Conservation (phyloP, 2,329 filamentous ascomycete species). For the Penicillium sp. region DNA sequence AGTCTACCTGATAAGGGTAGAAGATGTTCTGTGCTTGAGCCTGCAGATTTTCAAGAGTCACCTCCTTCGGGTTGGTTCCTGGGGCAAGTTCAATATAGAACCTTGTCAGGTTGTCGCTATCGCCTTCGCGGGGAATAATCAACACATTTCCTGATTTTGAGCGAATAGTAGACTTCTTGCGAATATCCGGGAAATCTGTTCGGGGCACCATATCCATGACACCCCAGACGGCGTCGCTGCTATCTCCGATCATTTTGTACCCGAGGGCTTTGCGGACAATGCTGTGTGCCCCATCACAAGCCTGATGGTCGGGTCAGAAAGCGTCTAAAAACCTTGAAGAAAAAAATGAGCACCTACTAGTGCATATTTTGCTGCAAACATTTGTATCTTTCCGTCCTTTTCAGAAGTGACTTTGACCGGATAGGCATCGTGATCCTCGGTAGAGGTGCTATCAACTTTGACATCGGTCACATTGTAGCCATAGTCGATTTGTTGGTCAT, state of each 20-base stretch:
- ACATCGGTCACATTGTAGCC: slow-evolving; percentile 53
- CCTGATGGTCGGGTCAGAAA: slow-evolving; percentile 27
- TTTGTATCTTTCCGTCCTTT: slow-evolving; percentile 42
- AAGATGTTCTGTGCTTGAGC: slow-evolving; percentile 55
- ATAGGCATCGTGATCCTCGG: slow-evolving; percentile 41
- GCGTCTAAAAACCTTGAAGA: neutral
- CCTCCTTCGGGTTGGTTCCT: slow-evolving; percentile 52
- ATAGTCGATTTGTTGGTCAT: slow-evolving; percentile 54
- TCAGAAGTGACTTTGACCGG: slow-evolving; percentile 48
- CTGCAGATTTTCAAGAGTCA: slow-evolving; percentile 57
- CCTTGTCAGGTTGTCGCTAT: slow-evolving; percentile 56
- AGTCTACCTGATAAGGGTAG: slow-evolving; percentile 54
- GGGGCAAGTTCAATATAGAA: slow-evolving; percentile 62
- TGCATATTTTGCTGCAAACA: slow-evolving; percentile 53
- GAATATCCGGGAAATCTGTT: slow-evolving; percentile 53
- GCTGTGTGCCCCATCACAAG: slow-evolving; percentile 51
- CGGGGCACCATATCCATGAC: slow-evolving; percentile 54
- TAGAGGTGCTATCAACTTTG: slow-evolving; percentile 49
- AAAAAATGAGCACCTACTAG: slow-evolving; percentile 44
- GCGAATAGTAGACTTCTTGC: slow-evolving; percentile 52
- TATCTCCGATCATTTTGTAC: slow-evolving; percentile 60
- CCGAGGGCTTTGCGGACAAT: slow-evolving; percentile 41
- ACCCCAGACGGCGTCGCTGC: slow-evolving; percentile 58
- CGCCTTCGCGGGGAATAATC: slow-evolving; percentile 56
- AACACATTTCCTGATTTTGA: slow-evolving; percentile 48